A percentile compares a stretch with the other conserved stretches of the same genome.
Evolutionary conservation across 2,329 filamentous ascomycete species (phyloP).

Genomic region (Myrmaecium sp.): DNA sequence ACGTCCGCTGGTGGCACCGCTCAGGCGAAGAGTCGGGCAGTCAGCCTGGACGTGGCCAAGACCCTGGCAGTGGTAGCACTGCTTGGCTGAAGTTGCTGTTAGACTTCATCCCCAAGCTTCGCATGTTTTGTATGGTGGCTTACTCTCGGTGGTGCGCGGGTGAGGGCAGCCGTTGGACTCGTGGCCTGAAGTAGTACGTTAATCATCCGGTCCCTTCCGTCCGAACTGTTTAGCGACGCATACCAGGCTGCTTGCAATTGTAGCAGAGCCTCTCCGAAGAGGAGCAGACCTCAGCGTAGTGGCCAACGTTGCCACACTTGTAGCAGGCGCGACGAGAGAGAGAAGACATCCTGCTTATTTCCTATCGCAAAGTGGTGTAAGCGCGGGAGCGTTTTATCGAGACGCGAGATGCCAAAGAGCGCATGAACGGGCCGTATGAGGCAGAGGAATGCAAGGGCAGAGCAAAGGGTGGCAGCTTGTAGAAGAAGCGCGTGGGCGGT

Average conservation of each 20-base stretch:
- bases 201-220: no score
- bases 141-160: conserved; percentile 85
- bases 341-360: conserved; percentile 27
- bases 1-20: conserved; percentile 63
- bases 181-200: conserved; percentile 42
- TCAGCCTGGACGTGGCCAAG: conserved; percentile 97
- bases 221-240: conserved; percentile 7
- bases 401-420: no score
- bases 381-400: no score
- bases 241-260: conserved; percentile 90
- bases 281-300: conserved; percentile 75
- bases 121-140: conserved; percentile 16
- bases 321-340: conserved; percentile 37
- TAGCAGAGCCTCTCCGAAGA: conserved; percentile 98
- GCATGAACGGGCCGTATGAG: no score
- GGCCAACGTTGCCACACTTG: conserved; percentile 36
- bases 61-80: conserved; percentile 99
- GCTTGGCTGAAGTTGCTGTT: conserved; percentile 51
- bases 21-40: conserved; percentile 89
- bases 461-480: no score
- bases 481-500: no score
- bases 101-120: conserved; percentile 3
- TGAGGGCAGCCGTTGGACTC: conserved; percentile 96
- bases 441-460: no score
- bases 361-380: conserved; percentile 1